Evolutionary conservation across 257 asterid species (phyloP).

Genomic region (Jacaranda mimosifolia): DNA sequence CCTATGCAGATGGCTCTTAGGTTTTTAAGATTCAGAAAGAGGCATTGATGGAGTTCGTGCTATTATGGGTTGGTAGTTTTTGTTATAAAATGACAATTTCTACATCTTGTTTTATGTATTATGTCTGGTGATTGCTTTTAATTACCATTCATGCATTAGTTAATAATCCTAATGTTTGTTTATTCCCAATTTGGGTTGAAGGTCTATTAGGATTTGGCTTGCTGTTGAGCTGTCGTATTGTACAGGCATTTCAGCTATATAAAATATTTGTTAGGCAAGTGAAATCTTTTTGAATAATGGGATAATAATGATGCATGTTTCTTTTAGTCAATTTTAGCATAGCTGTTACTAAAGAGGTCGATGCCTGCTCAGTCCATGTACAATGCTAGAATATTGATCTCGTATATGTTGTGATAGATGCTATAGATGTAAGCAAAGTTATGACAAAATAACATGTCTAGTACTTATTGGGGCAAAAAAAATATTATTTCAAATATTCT

Average conservation of each 20-base stretch:
- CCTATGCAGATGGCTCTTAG: constrained; percentile 72
- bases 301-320: constrained; percentile 17
- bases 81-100: constrained; percentile 5
- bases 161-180: constrained; percentile 37
- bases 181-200: constrained; percentile 83
- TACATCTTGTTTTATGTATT: constrained; percentile 9
- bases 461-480: neutral
- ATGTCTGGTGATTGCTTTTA: constrained; percentile 12
- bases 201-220: constrained; percentile 93
- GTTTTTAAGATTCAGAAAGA: constrained; percentile 57
- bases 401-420: neutral
- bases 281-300: too few relatives aligned
- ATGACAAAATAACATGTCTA: neutral
- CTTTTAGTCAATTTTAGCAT: constrained; percentile 7
- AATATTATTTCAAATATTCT: constrained; percentile 1
- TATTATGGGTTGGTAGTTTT: constrained; percentile 79
- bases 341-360: constrained; percentile 8
- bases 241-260: constrained; percentile 80
- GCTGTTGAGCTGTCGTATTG: constrained; percentile 86
- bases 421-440: neutral
- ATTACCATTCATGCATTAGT: constrained; percentile 28
- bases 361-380: too few relatives aligned
- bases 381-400: neutral
- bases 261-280: constrained; percentile 84
- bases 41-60: constrained; percentile 89